phyloP scores from a whole-genome alignment of 176 grass and related monocot genomes.

The Zoysia japonica region DNA sequence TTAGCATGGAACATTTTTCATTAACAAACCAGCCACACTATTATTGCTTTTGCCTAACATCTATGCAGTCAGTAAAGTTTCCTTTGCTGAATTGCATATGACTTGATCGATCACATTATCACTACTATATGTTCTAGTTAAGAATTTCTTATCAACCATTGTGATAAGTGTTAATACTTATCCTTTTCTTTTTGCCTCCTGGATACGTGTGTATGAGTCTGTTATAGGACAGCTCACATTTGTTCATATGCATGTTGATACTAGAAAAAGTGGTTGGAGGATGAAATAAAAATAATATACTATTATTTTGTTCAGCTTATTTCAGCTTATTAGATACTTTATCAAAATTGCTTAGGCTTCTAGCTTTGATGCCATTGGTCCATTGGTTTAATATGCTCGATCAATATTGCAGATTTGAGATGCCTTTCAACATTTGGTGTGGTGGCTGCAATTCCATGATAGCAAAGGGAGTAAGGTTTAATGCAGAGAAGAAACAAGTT shows the following conservation, averaged over 20 bases:
- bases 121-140: too few relatives aligned
- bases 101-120: background rate
- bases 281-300: background rate
- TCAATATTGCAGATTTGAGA: slow-evolving; percentile 74
- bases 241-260: too few relatives aligned
- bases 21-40: background rate
- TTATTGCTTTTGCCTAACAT: background rate
- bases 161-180: background rate
- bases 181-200: background rate
- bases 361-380: background rate
- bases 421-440: slow-evolving; percentile 98
- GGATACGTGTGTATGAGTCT: background rate
- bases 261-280: background rate
- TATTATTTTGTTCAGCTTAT: background rate
- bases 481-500: slow-evolving; percentile 99
- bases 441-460: slow-evolving; percentile 99
- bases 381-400: background rate
- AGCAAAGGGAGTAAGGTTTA: slow-evolving; percentile 97
- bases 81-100: background rate
- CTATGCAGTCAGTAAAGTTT: background rate
- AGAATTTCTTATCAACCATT: background rate
- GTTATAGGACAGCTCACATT: background rate
- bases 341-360: background rate
- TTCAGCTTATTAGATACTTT: background rate
- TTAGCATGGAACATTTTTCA: background rate